Evolutionary conservation across 2,329 filamentous ascomycete genomes (phyloP).

Genomic region (Epichloe uncinata): DNA sequence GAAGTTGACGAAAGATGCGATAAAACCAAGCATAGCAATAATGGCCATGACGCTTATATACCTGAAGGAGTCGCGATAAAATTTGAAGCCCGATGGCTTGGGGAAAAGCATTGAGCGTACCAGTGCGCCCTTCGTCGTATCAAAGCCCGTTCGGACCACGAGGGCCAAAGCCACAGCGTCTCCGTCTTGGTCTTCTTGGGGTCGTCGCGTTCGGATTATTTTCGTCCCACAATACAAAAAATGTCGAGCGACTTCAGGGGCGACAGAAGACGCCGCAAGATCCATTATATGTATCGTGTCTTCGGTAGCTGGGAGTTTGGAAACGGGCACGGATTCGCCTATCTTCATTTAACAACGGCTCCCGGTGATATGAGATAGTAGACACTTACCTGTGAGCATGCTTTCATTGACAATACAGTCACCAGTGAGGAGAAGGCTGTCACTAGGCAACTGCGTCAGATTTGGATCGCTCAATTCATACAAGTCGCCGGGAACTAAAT

Average conservation of each 20-base stretch:
- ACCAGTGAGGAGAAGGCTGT: constrained; percentile 79
- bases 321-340: constrained; percentile 92
- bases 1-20: constrained; percentile 89
- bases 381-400: constrained; percentile 64
- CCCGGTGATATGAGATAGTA: background rate
- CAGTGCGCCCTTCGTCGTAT: constrained; percentile 90
- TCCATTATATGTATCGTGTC: constrained; percentile 66
- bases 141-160: constrained; percentile 89
- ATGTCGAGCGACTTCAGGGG: constrained; percentile 71
- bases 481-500: constrained; percentile 88
- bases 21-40: constrained; percentile 75
- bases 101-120: constrained; percentile 98
- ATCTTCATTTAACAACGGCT: background rate
- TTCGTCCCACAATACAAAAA: constrained; percentile 94
- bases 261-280: constrained; percentile 66
- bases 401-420: constrained; percentile 99
- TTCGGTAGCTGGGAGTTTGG: constrained; percentile 74
- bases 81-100: constrained; percentile 96
- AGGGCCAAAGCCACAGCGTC: constrained; percentile 87
- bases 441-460: constrained; percentile 76
- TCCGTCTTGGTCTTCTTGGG: constrained; percentile 72
- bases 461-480: constrained; percentile 95
- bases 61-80: constrained; percentile 92
- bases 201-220: constrained; percentile 78
- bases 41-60: constrained; percentile 95